Evolutionary conservation across 768 basidiomycete genomes (phyloP), one percentile per base, ranked within the genome.

Genomic region (Lactarius sp.): DNA sequence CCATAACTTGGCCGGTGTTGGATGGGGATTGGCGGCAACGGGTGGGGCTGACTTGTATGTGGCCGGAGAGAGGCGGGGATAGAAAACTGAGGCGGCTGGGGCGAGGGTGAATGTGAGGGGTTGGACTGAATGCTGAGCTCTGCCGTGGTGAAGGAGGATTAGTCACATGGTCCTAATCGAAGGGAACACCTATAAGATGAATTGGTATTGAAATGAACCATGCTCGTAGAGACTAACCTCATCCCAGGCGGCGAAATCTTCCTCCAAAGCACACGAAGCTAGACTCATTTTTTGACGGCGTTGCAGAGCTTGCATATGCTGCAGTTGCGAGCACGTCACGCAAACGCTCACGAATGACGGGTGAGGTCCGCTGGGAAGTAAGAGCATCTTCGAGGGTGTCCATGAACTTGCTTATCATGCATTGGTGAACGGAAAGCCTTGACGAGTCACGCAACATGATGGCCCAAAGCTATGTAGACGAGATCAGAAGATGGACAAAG

Each of bases 401-500:
- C 27, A 27, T 27, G 27, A 27, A 2, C 27, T 27, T 27, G 27
- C 27, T 27, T 27, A 2, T 27, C 27, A 27, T 27, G 27, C 27
- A 27, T 27, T 27, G 27, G 3, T 27, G 27, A 27, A 27, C 27
- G 27, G 3, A 27, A 27, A 27, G 27, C 27, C 3, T 84, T 0
- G 85, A 82, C 2, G 86, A 86, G 71, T 95, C 94, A 37, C 85
- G 85, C 39, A 95, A 80, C 86, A 95, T 88, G 68, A 95, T 86
- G 2, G 92, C 87, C 94, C 92, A 95, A 6, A 97, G 71, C 89
- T 91, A 65, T 20, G 44, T 56, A 34, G 14, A 55, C 3, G 47
- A 54, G 52, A 65, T 62, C 33, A 39, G 9, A 33, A 47, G 31
- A 65, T 54, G 13, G 22, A 12, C 33, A 8, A n/a, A 13, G 16